Evolutionary conservation across 2,329 filamentous ascomycete genomes (phyloP), one percentile per base, ranked within the genome.

Genomic region (Incumbomyces delicatus): DNA sequence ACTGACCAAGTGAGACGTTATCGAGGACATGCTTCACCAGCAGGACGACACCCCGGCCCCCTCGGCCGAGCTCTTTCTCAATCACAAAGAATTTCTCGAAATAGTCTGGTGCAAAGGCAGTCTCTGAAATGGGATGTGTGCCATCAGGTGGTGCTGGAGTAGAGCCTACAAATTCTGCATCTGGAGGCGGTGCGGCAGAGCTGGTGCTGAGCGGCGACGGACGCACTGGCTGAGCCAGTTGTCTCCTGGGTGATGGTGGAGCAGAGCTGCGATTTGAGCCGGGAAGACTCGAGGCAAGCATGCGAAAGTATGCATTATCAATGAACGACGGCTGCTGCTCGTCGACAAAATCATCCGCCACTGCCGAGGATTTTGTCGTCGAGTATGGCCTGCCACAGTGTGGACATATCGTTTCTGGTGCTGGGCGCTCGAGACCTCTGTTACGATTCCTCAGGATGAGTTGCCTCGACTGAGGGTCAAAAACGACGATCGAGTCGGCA

Each of bases 21-120:
- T 96, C 92, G 48, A 98, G 79, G 55, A 94, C 76, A 66, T 98
- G 92, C 50, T 86, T 81, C 8, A 98, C 92, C n/a, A 96, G 74
- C 39, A 98, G 67, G 1, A 98, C 92, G 2, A 98, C 88, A 0
- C 92, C 92, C 61, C 95, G 95, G 2, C 94, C 92, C 17, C 94
- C 92, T 59, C 84, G 78, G 0, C 92, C 92, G 0, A 98, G 73
- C 58, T 90, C 83, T 4, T 77, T 75, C 65, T 96, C 87, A 58
- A 94, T 89, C 3, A 88, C 81, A 59, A 98, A 98, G 66, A 95
- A 96, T 12, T 80, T 83, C 58, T 85, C 80, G 68, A 96, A 96
- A 61, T 96, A 98, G 56, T 89, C 82, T 6, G 85, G 89, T 57
- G 84, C 94, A 59, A 98, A 95, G 0, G 92, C 88, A 22, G 86